Evolutionary conservation across 495 filamentous ascomycete genomes (phyloP), one percentile per base, ranked within the genome.

Genomic region (Penicillium longicatenatum): DNA sequence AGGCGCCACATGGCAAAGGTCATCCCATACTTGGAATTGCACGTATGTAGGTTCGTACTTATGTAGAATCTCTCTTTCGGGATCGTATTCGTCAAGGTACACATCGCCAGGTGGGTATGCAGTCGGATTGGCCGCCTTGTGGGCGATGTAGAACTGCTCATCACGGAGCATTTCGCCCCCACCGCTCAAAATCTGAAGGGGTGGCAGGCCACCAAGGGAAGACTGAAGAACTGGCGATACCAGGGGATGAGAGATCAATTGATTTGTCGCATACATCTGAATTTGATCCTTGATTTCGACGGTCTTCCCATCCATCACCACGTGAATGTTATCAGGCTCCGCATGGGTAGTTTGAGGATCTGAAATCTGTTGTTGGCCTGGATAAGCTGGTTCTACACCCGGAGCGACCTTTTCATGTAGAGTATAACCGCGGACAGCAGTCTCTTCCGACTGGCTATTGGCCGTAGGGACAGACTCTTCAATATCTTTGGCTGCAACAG

Each of bases 11-110:
- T 98, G 93, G 52, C 93, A 98, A 17, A 96, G 75, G 65, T 96
- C 86, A 30, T 97, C 93, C 91, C 93, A 97, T 7, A 98, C 88
- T 70, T 98, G 93, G n/a, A 98, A 77, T 69, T 96, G 92, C 9
- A 98, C 93, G 66, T 96, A 86, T 0, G 93, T 98, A 3, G 91
- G 89, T 33, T 83, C 81, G 65, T 88, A 94, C 39, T 82, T 84
- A 22, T 79, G 70, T 17, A 95, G 61, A 9, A 56, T 71, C n/a
- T 74, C 72, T 50, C 75, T 70, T 16, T 79, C 66, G 16, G 87
- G 82, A 2, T 85, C 86, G 42, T 83, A 68, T 41, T 92, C 88
- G 39, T 86, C 76, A 30, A 93, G 76, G 54, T 86, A 79, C 0
- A 75, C 75, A 33, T 90, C 83, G 14, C 81, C 77, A 0, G 90